These are phyloP conservation scores for Pyrrhoderma noxium DNA, from an alignment of 1,284 basidiomycete species.

Conservation along the genomic window DNA sequence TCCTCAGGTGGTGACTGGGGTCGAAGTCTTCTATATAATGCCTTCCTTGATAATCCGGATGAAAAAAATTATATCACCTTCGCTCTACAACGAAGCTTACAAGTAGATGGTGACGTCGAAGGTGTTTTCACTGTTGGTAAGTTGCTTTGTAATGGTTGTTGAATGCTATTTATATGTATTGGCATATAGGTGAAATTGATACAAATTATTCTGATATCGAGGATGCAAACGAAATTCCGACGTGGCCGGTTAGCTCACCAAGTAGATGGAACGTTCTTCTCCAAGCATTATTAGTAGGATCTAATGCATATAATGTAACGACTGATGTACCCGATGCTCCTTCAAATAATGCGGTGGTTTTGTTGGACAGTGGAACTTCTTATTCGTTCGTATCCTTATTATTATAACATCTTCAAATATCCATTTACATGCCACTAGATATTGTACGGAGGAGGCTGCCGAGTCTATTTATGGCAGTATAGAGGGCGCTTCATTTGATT, in stretches of 20 bases:
- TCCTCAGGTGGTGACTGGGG: slow-evolving; percentile 48
- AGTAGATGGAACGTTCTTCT: slow-evolving; percentile 68
- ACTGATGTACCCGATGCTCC: slow-evolving; percentile 52
- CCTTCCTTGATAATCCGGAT: slow-evolving; percentile 57
- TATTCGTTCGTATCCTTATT: slow-evolving; percentile 49
- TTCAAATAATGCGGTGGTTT: slow-evolving; percentile 56
- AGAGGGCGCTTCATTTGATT: slow-evolving; percentile 48
- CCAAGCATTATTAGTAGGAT: slow-evolving; percentile 57
- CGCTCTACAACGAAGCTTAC: slow-evolving; percentile 51
- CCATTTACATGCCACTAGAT: slow-evolving; percentile 33
- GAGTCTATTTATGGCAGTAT: slow-evolving; percentile 60
- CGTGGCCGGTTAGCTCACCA: slow-evolving; percentile 57
- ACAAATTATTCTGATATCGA: slow-evolving; percentile 50
- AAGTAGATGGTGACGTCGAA: slow-evolving; percentile 43
- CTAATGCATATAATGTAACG: slow-evolving; percentile 41
- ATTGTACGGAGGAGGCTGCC: slow-evolving; percentile 53
- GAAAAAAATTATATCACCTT: slow-evolving; percentile 77
- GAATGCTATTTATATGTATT: slow-evolving; percentile 8
- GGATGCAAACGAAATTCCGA: slow-evolving; percentile 50
- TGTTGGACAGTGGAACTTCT: slow-evolving; percentile 73
- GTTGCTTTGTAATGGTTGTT: slow-evolving; percentile 18
- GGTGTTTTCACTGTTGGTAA: slow-evolving; percentile 66
- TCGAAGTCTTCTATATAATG: slow-evolving; percentile 63
- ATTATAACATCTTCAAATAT: slow-evolving; percentile 2
- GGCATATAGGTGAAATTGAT: slow-evolving; percentile 52